These are phyloP conservation scores for Grammothele lineata DNA, from an alignment of 768 basidiomycete genomes.

Conservation along the genomic window DNA sequence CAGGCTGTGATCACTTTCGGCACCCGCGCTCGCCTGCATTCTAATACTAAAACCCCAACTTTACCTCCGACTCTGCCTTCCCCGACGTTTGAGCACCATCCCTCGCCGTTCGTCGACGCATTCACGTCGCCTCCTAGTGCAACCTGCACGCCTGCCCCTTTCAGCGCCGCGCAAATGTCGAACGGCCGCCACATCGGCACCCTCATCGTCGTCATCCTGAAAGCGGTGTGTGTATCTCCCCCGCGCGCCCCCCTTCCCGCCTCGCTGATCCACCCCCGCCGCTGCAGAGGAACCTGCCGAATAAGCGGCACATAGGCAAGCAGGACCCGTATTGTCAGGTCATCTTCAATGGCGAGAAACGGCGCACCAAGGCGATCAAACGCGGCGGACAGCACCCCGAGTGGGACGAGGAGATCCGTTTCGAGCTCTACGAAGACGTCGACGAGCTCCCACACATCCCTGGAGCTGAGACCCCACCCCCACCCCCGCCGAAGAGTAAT, in stretches of 20 bases:
- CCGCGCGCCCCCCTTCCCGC: not conserved
- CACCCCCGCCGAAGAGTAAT: constrained; percentile 67
- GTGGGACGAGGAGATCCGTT: constrained; percentile 98
- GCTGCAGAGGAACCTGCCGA: constrained; percentile 77
- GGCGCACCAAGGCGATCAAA: constrained; percentile 89
- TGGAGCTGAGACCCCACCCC: constrained; percentile 44
- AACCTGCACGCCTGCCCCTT: not conserved
- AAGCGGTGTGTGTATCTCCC: constrained; percentile 65
- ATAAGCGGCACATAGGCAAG: constrained; percentile 91
- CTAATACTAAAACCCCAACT: constrained; percentile 4
- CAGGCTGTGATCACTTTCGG: too few species aligned
- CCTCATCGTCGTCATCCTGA: constrained; percentile 87
- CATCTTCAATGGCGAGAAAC: constrained; percentile 74
- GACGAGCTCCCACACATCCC: constrained; percentile 37
- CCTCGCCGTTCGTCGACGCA: not conserved
- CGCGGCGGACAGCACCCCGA: constrained; percentile 97
- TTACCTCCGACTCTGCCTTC: constrained; percentile 2
- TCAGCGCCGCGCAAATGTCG: constrained; percentile 36
- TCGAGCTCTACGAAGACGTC: constrained; percentile 76
- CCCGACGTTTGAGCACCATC: constrained; percentile 1
- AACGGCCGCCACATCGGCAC: constrained; percentile 80
- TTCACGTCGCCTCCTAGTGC: too few species aligned
- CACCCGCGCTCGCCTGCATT: too few species aligned
- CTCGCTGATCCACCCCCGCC: not conserved
- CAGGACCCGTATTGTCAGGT: constrained; percentile 95